Percentiles rank a stretch among this genome's conserved stretches.
These are phyloP conservation scores for Fusarium udum DNA, from an alignment of 2,329 filamentous ascomycete genomes.

Conservation along the genomic window DNA sequence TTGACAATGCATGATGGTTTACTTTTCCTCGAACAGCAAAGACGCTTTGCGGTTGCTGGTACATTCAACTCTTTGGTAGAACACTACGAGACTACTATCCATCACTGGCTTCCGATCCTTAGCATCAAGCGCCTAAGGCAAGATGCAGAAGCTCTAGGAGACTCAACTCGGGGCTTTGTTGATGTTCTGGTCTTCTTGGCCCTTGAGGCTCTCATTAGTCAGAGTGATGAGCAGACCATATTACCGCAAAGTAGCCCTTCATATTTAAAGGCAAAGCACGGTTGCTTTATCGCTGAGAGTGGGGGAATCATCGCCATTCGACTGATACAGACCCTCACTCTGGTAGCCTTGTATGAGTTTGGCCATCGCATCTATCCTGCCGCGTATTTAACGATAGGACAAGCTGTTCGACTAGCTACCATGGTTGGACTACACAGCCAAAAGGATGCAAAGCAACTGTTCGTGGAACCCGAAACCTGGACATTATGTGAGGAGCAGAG, in stretches of 20 bases:
- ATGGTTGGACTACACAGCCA: neutral
- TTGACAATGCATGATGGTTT: neutral
- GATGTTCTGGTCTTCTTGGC: neutral
- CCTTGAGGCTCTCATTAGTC: neutral
- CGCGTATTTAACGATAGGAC: neutral
- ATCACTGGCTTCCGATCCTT: neutral
- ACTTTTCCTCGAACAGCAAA: fast-evolving
- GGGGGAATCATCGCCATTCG: neutral
- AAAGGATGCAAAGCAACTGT: neutral
- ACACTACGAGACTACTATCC: neutral
- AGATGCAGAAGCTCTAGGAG: fast-evolving
- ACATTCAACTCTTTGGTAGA: neutral
- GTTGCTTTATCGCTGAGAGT: neutral
- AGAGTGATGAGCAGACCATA: neutral
- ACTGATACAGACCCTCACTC: neutral
- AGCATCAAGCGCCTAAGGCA: neutral
- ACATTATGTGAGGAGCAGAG: neutral
- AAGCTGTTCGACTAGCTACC: neutral
- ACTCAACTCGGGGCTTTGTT: neutral
- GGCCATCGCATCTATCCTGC: neutral
- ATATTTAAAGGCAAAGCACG: neutral
- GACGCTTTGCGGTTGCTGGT: neutral
- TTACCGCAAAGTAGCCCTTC: neutral
- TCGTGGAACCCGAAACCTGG: neutral
- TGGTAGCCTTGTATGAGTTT: neutral